These are phyloP conservation scores for Pseudohyphozyma bogoriensis DNA, from an alignment of 768 basidiomycete species.

Conservation along the genomic window DNA sequence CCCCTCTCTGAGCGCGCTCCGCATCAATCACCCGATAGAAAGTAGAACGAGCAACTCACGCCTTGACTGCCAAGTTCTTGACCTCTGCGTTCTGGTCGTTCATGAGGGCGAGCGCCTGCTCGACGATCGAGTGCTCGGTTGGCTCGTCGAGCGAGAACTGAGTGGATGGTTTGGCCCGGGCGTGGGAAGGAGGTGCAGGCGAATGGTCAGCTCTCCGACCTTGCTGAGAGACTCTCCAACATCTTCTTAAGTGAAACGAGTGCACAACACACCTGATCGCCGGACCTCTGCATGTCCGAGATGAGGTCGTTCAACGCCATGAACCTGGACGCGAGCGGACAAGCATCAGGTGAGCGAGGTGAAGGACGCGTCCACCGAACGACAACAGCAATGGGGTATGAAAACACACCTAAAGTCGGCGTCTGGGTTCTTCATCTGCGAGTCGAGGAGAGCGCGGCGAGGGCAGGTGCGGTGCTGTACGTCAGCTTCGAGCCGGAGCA, in stretches of 20 bases:
- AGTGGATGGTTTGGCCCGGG: too few species aligned
- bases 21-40: background rate
- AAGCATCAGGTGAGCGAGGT: background rate
- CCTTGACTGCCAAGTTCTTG: slow-evolving; percentile 94
- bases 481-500: background rate
- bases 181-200: too few species aligned
- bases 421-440: slow-evolving; percentile 29
- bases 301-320: slow-evolving; percentile 95
- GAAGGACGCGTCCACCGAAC: background rate
- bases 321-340: slow-evolving; percentile 35
- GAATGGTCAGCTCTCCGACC: too few species aligned
- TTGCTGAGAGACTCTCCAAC: too few species aligned
- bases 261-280: too few species aligned
- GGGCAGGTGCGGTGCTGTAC: background rate
- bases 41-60: slow-evolving; percentile 46
- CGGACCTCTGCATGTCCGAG: slow-evolving; percentile 69
- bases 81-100: slow-evolving; percentile 96
- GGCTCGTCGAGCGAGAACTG: slow-evolving; percentile 74
- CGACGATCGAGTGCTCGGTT: slow-evolving; percentile 72
- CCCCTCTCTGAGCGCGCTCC: background rate
- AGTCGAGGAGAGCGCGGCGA: background rate
- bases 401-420: slow-evolving; percentile 20
- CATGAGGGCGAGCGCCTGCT: slow-evolving; percentile 71
- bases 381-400: too few species aligned
- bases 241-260: too few species aligned